Base-by-base conservation (phyloP, 495 filamentous ascomycete genomes). In the Sordaria brevicollis region DNA sequence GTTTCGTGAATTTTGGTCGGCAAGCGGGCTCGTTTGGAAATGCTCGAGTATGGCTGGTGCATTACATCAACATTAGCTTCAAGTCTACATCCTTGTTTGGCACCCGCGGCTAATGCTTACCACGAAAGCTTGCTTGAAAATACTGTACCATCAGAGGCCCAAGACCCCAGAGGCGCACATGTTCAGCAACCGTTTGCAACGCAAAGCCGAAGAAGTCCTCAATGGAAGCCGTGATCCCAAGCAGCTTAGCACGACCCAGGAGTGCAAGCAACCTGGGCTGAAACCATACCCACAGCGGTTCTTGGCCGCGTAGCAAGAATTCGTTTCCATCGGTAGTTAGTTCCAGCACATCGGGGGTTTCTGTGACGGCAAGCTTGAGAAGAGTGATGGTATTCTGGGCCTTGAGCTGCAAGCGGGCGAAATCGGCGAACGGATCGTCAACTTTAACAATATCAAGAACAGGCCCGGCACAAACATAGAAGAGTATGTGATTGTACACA, bases 241-340 rank as follows among this genome's bases (percentile, higher is more conserved):
- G 71, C 54, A 79, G 82, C 35, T 81, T 71, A 69, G 71, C 67
- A 73, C 80, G 81, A 5, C 86, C 88, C 21, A 91, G 78, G 68
- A 91, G 77, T 65, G 77, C 78, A 54, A 91, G 74, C 41, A 93
- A 70, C 74, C 86, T 86, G 15, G 90, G 88, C 21, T 92, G 76
- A 6, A 98, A 81, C 92, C 93, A 95, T n/a, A 92, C 76, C 81
- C 89, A 92, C 29, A 97, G 81, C 13, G 91, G 92, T 31, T 89
- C 86, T 43, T 79, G 77, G 41, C 85, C 83, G 67, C 84, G 82
- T 67, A 83, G 83, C 34, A 82, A 74, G 70, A 80, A 82, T 36
- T 68, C 73, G 37, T 74, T 74, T 1, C 71, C 70, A 21, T 80
- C 79, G 39, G 81, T 78, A 17, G 78, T 76, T 65, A 77, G 87